phyloP scores from a whole-genome alignment of 1,139 yeast genomes.

The Wickerhamomyces sp. region DNA sequence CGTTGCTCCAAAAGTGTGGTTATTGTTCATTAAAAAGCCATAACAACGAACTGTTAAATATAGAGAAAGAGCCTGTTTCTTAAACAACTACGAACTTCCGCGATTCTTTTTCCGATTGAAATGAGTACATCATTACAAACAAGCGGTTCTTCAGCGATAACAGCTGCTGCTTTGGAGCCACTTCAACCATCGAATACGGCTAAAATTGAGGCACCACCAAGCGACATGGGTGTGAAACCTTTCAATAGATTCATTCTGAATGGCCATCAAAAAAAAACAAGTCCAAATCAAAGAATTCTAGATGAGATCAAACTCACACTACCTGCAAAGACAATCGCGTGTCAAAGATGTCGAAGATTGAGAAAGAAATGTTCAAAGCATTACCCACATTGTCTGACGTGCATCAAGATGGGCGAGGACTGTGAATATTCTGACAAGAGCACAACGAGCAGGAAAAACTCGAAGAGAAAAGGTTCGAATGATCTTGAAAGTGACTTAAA shows the following conservation, averaged over 20 bases:
- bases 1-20: too few species aligned
- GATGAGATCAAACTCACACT: constrained; percentile 9
- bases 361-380: constrained; percentile 46
- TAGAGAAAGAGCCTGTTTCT: too few species aligned
- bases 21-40: too few species aligned
- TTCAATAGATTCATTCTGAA: constrained; percentile 13
- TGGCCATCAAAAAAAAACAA: constrained; percentile 13
- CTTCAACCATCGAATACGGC: too few species aligned
- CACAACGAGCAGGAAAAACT: constrained; percentile 1
- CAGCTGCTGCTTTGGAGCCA: background rate
- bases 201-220: background rate
- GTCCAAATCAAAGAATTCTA: constrained; percentile 7
- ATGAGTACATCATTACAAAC: background rate
- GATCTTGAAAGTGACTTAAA: too few species aligned
- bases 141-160: background rate
- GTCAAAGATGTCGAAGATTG: constrained; percentile 37
- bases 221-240: background rate
- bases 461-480: constrained; percentile 1
- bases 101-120: too few species aligned
- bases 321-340: constrained; percentile 25
- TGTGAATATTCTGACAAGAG: constrained; percentile 17
- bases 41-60: too few species aligned
- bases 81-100: too few species aligned
- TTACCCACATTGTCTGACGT: constrained; percentile 38
- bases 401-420: constrained; percentile 28